Conservation (phyloP, 495 filamentous ascomycete species). For the Lophiotrema nucula region DNA sequence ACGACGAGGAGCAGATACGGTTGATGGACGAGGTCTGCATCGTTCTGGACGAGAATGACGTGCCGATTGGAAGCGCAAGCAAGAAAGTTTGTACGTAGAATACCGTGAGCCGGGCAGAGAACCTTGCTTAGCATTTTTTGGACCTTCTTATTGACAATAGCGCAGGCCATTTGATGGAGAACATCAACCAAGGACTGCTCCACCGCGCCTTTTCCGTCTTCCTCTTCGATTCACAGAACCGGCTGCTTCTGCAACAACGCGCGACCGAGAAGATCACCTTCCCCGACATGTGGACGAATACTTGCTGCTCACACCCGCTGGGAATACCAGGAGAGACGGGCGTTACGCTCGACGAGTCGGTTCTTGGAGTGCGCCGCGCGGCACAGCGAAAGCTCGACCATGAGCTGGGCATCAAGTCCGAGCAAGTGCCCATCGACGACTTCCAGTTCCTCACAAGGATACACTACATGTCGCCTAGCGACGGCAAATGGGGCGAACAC, state of each 20-base stretch:
- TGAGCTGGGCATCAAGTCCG: constrained; percentile 86
- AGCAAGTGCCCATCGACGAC: constrained; percentile 86
- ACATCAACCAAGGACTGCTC: constrained; percentile 91
- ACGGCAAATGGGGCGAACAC: constrained; percentile 98
- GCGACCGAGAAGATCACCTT: constrained; percentile 98
- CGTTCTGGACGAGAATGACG: constrained; percentile 86
- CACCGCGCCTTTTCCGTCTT: constrained; percentile 98
- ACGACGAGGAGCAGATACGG: constrained; percentile 96
- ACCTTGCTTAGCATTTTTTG: too few species aligned
- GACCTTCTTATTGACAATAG: neutral
- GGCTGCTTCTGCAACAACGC: constrained; percentile 91
- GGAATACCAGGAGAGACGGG: constrained; percentile 90
- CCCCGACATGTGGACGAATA: constrained; percentile 99
- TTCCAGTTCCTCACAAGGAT: constrained; percentile 95
- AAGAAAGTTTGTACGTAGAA: constrained; percentile 87
- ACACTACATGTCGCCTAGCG: constrained; percentile 95
- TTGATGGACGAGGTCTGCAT: constrained; percentile 99
- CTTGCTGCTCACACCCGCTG: constrained; percentile 96
- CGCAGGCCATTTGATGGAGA: constrained; percentile 94
- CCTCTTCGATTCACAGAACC: constrained; percentile 86
- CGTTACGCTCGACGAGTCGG: constrained; percentile 71
- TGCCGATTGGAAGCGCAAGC: constrained; percentile 92
- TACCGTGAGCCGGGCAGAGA: too few species aligned
- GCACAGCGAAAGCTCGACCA: constrained; percentile 91
- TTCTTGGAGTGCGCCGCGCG: constrained; percentile 82